Evolutionary conservation across 208 protist genomes (phyloP).

Genomic region (Porcisia deanei): DNA sequence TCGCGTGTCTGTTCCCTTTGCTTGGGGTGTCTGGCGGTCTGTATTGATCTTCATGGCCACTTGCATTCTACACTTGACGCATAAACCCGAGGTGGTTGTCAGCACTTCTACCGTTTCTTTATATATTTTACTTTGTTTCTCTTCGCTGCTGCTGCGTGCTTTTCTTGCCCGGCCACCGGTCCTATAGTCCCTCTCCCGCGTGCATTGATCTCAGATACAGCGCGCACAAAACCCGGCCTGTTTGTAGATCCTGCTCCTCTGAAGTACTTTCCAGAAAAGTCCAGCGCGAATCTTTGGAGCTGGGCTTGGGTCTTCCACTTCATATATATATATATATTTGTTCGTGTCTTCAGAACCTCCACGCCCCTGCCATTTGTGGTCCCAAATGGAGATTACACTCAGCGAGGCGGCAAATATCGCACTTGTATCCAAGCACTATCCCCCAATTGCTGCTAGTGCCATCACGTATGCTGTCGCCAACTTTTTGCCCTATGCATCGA

Average conservation of each 20-base stretch:
- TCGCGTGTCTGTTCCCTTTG: too few species aligned
- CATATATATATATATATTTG: too few species aligned
- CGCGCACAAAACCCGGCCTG: not conserved
- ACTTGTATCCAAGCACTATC: conserved; percentile 30
- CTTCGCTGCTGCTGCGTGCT: too few species aligned
- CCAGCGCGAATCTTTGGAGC: not conserved
- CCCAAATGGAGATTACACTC: conserved; percentile 28
- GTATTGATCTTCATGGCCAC: too few species aligned
- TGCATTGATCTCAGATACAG: not conserved
- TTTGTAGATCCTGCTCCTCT: not conserved
- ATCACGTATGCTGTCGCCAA: conserved; percentile 46
- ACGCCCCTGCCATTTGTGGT: not conserved
- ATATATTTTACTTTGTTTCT: too few species aligned
- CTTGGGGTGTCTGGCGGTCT: too few species aligned
- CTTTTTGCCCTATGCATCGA: conserved; percentile 54
- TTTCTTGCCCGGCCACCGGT: too few species aligned
- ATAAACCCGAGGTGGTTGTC: too few species aligned
- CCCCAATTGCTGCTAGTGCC: conserved; percentile 28
- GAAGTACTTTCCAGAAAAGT: not conserved
- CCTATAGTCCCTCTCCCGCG: not conserved
- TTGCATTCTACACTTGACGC: too few species aligned
- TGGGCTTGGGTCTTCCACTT: not conserved
- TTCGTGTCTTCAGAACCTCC: not conserved
- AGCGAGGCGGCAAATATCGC: conserved; percentile 31
- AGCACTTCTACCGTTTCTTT: too few species aligned